A percentile compares a stretch with the other conserved stretches of the same genome.
Evolutionary conservation across 306 rosid genomes (phyloP).

Genomic region (Begonia peltatifolia): DNA sequence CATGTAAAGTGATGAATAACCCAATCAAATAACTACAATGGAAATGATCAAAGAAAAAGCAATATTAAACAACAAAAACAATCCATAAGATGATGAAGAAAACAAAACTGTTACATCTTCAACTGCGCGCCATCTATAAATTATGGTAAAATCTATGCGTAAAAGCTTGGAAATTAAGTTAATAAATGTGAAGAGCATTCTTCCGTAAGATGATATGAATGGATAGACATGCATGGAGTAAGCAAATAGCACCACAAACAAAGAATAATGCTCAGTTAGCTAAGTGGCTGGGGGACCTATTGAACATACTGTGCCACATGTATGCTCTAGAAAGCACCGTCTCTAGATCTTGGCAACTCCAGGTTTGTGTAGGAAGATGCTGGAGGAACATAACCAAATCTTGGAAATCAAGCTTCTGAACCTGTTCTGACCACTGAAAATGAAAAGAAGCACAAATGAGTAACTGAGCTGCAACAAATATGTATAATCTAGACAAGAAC

Average conservation of each 20-base stretch:
- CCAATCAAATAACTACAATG: not conserved
- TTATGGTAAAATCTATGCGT: slow-evolving; percentile 13
- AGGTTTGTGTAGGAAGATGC: slow-evolving; percentile 83
- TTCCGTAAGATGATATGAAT: not conserved
- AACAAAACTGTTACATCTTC: not conserved
- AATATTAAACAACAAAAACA: not conserved
- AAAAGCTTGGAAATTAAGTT: slow-evolving; percentile 17
- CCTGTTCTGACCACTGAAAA: slow-evolving; percentile 84
- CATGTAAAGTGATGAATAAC: no score
- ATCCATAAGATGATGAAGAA: not conserved
- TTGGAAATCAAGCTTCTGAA: slow-evolving; percentile 89
- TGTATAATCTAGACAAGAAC: no score
- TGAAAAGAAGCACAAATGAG: slow-evolving; percentile 3
- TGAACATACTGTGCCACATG: slow-evolving; percentile 99
- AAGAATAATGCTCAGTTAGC: slow-evolving; percentile 33
- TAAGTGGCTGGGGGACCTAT: slow-evolving; percentile 84
- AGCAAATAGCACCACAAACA: not conserved
- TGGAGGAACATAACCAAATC: slow-evolving; percentile 97
- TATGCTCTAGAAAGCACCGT: slow-evolving; percentile 94
- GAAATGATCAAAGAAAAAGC: not conserved
- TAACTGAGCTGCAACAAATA: not conserved
- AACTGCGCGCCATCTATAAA: not conserved
- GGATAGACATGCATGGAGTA: not conserved
- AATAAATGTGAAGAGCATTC: slow-evolving; percentile 14
- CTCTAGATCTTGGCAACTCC: slow-evolving; percentile 93